These are phyloP conservation scores for Termitomyces sp. DNA, from an alignment of 768 basidiomycete genomes.

Conservation along the genomic window DNA sequence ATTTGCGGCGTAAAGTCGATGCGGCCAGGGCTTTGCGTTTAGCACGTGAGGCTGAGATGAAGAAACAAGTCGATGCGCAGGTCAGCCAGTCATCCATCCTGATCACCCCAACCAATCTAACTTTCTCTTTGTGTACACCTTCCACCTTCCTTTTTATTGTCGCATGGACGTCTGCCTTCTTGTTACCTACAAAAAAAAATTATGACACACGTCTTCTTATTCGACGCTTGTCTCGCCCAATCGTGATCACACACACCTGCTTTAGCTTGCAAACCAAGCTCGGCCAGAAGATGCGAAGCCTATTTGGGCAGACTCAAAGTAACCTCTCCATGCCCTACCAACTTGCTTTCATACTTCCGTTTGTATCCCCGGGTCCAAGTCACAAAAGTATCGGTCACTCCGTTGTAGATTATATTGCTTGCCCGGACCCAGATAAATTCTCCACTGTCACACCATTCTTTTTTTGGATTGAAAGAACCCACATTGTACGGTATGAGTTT, in stretches of 20 bases:
- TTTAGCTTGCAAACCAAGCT: slow-evolving; percentile 21
- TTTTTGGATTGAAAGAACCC: background rate
- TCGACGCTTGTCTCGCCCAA: background rate
- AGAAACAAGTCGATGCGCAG: slow-evolving; percentile 47
- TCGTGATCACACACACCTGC: background rate
- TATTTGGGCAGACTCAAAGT: slow-evolving; percentile 34
- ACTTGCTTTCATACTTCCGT: slow-evolving; percentile 5
- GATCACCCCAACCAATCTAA: slow-evolving; percentile 3
- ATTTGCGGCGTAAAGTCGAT: slow-evolving; percentile 59
- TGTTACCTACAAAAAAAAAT: background rate
- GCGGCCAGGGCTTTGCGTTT: slow-evolving; percentile 45
- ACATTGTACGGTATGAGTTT: background rate
- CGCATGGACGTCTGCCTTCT: slow-evolving; percentile 1
- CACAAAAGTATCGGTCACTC: background rate
- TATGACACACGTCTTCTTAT: slow-evolving; percentile 1
- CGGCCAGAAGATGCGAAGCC: slow-evolving; percentile 34
- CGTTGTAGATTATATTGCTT: background rate
- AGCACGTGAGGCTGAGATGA: slow-evolving; percentile 47
- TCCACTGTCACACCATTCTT: background rate
- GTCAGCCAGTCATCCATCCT: slow-evolving; percentile 23
- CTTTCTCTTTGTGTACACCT: background rate
- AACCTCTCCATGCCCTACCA: slow-evolving; percentile 4
- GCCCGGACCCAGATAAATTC: background rate
- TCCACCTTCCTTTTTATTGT: background rate
- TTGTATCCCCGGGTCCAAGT: background rate